Conservation (phyloP, 2,329 filamentous ascomycete genomes). For the Dothistroma pini region DNA sequence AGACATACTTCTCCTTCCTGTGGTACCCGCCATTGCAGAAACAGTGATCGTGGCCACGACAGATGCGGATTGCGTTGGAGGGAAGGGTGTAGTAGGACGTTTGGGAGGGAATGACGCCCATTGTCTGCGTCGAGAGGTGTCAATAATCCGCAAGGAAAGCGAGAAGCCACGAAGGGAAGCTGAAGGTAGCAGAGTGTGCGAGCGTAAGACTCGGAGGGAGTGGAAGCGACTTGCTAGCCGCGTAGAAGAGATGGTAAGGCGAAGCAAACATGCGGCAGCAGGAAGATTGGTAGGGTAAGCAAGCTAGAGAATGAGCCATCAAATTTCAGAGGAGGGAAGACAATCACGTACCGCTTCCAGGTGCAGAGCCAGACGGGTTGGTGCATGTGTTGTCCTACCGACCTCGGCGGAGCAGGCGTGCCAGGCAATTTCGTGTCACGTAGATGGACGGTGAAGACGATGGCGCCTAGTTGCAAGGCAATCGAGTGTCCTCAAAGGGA, state of each 20-base stretch:
- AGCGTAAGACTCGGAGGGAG: no score
- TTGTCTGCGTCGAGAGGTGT: constrained; percentile 9
- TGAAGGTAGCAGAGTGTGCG: neutral
- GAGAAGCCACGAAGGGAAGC: no score
- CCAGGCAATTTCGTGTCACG: neutral
- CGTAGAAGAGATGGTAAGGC: neutral
- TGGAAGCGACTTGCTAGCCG: neutral
- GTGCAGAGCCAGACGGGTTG: neutral
- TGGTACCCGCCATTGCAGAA: constrained; percentile 24
- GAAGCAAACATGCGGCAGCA: neutral
- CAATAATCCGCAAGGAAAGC: no score
- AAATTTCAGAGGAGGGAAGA: neutral
- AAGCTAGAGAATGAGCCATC: neutral
- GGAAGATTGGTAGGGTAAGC: neutral
- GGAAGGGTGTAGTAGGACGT: constrained; percentile 25
- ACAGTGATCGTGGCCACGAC: constrained; percentile 18
- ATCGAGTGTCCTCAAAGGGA: neutral
- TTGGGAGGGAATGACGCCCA: constrained; percentile 28
- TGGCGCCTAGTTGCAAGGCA: no score
- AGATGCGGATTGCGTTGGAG: constrained; percentile 26
- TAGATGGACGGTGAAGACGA: neutral
- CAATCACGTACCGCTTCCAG: neutral
- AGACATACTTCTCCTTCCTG: constrained; percentile 23
- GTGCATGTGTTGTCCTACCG: neutral
- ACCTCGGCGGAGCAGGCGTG: neutral